phyloP scores from a whole-genome alignment of 192 early-diverging fungal genomes.

The Coemansia sp. region DNA sequence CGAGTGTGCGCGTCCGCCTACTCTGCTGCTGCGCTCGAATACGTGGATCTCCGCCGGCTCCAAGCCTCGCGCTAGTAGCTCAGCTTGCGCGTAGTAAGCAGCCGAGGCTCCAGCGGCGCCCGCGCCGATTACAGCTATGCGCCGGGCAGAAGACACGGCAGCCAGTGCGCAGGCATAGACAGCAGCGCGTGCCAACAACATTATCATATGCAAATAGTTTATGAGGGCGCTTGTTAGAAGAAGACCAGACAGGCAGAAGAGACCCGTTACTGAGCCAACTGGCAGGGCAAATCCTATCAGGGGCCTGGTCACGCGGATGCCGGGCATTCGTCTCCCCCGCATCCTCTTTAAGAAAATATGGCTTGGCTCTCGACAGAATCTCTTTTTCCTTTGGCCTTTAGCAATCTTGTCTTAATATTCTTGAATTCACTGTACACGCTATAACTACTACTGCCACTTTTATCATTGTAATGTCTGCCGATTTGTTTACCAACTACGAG shows the following conservation, averaged over 20 bases:
- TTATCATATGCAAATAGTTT: too few species aligned
- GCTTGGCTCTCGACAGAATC: background rate
- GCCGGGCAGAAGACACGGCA: background rate
- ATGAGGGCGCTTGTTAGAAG: background rate
- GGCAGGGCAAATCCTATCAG: background rate
- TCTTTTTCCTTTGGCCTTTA: background rate
- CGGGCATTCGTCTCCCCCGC: too few species aligned
- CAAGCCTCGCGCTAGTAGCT: slow-evolving; percentile 1
- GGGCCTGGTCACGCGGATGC: background rate
- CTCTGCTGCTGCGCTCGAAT: slow-evolving; percentile 17
- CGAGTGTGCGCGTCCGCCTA: slow-evolving; percentile 23
- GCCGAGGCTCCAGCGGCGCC: slow-evolving; percentile 21
- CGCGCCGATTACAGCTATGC: slow-evolving; percentile 17
- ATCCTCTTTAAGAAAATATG: background rate
- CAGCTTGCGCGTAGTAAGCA: slow-evolving; percentile 17
- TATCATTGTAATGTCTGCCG: slow-evolving; percentile 55
- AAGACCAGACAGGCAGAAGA: too few species aligned
- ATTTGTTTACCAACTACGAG: slow-evolving; percentile 88
- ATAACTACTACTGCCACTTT: background rate
- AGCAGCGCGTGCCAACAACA: background rate
- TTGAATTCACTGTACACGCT: background rate
- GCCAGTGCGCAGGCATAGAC: background rate
- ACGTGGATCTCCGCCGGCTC: slow-evolving; percentile 23
- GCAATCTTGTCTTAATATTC: background rate
- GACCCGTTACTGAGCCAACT: too few species aligned